Evolutionary conservation across 2,329 filamentous ascomycete genomes (phyloP), one percentile per base, ranked within the genome.

Genomic region (Leptodontidium sp.): DNA sequence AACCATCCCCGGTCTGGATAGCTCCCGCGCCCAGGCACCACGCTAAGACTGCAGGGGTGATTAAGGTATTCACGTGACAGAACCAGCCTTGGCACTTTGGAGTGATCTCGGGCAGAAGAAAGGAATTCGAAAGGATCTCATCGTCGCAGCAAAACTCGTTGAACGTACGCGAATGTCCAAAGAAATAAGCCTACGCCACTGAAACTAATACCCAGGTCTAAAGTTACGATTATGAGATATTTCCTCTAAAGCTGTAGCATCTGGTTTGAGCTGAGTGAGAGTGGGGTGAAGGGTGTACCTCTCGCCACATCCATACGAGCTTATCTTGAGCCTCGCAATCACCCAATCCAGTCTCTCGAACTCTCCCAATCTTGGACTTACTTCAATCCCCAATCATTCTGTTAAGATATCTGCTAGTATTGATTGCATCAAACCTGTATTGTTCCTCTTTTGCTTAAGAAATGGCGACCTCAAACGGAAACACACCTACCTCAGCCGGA

Each of bases 391-490:
- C 32, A 35, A 9, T 9, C 32, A 35, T 1, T 5, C 9, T 35
- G 9, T 35, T 9, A 35, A 35, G 32, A 35, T 5, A 35, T 35
- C 49, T 9, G 1, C n/a, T 24, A 52, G 49, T 8, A n/a, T 21
- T 52, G 11, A 8, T 17, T n/a, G 14, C 53, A 58, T 58, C 24
- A 21, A 21, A 21, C 21, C 21, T 21, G 21, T 21, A 21, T 58
- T 32, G n/a, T 35, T 12, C 9, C 8, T 61, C 17, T n/a, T n/a
- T 24, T 15, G 17, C 3, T 29, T 61, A 65, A 29, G 43, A 12
- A 11, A 50, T 65, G 35, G 32, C 45, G 2, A 17, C 45, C 45
- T 62, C 64, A 11, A 72, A 68, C 32, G 45, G 62, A 4, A 24
- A 11, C 12, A 4, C 61, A 24, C 5, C 55, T 21, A 21, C 6